Base-by-base conservation (phyloP, 2,329 filamentous ascomycete species). In the Pseudodiploospora longispora region DNA sequence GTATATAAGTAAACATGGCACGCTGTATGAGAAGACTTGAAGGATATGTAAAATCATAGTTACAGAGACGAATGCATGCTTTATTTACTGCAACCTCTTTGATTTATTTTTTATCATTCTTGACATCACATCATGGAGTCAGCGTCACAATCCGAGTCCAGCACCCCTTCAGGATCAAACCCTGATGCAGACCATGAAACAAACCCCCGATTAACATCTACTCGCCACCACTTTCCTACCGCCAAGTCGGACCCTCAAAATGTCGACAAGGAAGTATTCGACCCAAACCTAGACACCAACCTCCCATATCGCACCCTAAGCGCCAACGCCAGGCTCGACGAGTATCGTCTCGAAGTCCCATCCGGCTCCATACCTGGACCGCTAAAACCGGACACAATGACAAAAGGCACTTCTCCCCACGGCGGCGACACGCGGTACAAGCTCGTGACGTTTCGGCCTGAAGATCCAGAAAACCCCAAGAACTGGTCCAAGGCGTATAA, bases 401-500 rank as follows among this genome's bases (percentile, higher is more conserved):
- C 55, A 36, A 19, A 36, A 4, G 19, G 19, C 19, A 3, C 35
- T 7, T 4, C 49, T 51, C 36, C 49, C 36, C 42, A 52, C 46
- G 3, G 45, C 10, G 39, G 33, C 10, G 56, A 60, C 40, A 55
- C 56, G 6, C 53, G 57, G 27, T 75, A 75, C 60, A 67, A 67
- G 52, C 78, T 85, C 4, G 76, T 82, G 39, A 69, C 69, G 0
- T 95, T 93, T 58, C 76, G 72, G 4, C 73, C 82, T 3, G 68
- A 80, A 47, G 87, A 93, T 59, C 76, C 78, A 0, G 84, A 82
- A 51, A 91, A 91, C 56, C 87, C 87, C 1, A 91, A 91, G 72
- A 93, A 91, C 63, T 93, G 85, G 85, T 79, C 75, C 45, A 88
- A 87, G 62, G 69, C 66, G 1, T 83, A 70, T 62, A 93, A 90